phyloP scores from a whole-genome alignment of 2,329 filamentous ascomycete genomes.

The Neofusicoccum sp. region DNA sequence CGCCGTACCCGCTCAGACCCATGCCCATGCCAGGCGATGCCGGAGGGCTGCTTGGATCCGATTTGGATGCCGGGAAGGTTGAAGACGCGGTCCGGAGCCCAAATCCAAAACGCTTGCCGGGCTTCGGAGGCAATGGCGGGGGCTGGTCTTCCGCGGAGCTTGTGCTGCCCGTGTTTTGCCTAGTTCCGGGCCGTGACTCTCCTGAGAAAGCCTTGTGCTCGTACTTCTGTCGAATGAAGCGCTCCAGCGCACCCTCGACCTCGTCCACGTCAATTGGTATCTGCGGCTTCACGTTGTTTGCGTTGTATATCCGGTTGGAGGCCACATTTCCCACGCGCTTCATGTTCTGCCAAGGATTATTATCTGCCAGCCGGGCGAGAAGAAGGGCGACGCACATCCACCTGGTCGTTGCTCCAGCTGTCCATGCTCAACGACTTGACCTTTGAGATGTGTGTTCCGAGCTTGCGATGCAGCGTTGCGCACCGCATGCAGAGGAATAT shows the following conservation, averaged over 20 bases:
- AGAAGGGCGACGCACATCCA: conserved; percentile 68
- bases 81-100: conserved; percentile 68
- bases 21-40: conserved; percentile 31
- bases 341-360: conserved; percentile 68
- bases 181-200: conserved; percentile 40
- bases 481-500: conserved; percentile 98
- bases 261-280: conserved; percentile 90
- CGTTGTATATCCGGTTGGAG: conserved; percentile 88
- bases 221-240: conserved; percentile 94
- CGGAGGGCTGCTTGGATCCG: conserved; percentile 52
- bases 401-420: conserved; percentile 92
- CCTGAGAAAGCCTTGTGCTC: conserved; percentile 59
- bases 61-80: conserved; percentile 61
- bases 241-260: conserved; percentile 89
- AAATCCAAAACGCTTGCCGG: conserved; percentile 60
- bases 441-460: conserved; percentile 97
- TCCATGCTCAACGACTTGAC: conserved; percentile 99
- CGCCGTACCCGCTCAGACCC: conserved; percentile 30
- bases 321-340: conserved; percentile 81
- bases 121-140: conserved; percentile 60
- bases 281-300: conserved; percentile 75
- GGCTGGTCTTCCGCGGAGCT: conserved; percentile 54
- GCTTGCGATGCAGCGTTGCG: conserved; percentile 89
- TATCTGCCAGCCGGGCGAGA: conserved; percentile 13
- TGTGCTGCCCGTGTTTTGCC: conserved; percentile 58